These are phyloP conservation scores for Suhomyces vadensis DNA, from an alignment of 805 yeast genomes.

Conservation along the genomic window DNA sequence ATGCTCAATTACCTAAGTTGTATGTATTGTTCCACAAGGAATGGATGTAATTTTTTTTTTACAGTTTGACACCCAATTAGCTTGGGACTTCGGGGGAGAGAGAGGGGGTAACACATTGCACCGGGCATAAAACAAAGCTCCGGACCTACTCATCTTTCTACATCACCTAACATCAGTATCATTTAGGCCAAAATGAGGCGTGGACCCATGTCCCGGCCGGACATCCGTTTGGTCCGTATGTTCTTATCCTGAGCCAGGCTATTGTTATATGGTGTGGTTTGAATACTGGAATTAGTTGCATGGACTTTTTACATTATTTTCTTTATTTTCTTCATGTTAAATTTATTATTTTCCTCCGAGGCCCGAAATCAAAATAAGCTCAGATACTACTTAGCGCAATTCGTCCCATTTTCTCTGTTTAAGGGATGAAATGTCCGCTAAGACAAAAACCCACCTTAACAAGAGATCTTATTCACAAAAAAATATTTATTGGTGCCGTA, in stretches of 20 bases:
- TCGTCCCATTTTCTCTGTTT: not conserved
- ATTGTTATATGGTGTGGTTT: not conserved
- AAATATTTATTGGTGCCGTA: constrained; percentile 1
- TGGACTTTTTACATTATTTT: not conserved
- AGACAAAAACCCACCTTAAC: not conserved
- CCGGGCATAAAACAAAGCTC: not conserved
- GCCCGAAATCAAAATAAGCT: not conserved
- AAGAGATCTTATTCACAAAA: not conserved
- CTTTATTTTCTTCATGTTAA: too few species aligned
- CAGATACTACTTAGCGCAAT: not conserved
- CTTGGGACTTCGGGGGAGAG: not conserved
- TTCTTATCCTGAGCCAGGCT: not conserved
- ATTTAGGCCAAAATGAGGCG: too few species aligned
- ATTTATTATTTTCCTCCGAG: not conserved
- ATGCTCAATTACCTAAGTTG: not conserved
- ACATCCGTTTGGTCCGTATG: not conserved
- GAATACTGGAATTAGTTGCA: too few species aligned
- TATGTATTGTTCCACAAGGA: not conserved
- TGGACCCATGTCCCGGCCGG: too few species aligned
- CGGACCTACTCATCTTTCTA: not conserved
- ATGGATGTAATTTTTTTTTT: not conserved
- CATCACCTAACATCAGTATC: not conserved
- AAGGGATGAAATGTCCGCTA: constrained; percentile 1
- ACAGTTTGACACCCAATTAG: constrained; percentile 1
- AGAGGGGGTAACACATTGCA: not conserved